Percentiles rank a stretch among this genome's conserved stretches.
Evolutionary conservation across 2,329 filamentous ascomycete species (phyloP).

Genomic region (Westerdykella sp.): DNA sequence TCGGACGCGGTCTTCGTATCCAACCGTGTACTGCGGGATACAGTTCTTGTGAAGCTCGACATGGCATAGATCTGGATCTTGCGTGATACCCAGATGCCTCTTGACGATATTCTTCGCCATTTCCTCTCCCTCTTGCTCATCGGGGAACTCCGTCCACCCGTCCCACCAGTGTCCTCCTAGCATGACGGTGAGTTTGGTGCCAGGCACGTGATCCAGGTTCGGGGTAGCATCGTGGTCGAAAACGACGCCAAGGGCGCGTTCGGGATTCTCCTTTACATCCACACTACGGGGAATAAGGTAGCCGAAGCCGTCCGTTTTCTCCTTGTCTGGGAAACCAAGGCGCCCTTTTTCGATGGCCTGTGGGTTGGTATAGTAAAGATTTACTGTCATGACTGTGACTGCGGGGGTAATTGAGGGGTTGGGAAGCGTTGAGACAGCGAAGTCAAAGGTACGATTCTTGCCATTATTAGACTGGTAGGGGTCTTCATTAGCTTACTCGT

Average conservation of each 20-base stretch:
- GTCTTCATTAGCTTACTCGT: neutral
- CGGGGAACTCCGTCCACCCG: slow-evolving; percentile 55
- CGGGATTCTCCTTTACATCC: slow-evolving; percentile 66
- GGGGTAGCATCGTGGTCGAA: slow-evolving; percentile 71
- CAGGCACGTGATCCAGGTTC: slow-evolving; percentile 52
- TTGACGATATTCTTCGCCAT: slow-evolving; percentile 66
- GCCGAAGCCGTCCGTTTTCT: slow-evolving; percentile 61
- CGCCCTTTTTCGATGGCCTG: slow-evolving; percentile 14
- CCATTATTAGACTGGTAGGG: neutral
- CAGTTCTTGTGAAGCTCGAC: slow-evolving; percentile 62
- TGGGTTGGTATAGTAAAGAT: slow-evolving; percentile 70
- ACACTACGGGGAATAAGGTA: slow-evolving; percentile 81
- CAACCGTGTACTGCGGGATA: slow-evolving; percentile 85
- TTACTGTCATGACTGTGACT: slow-evolving; percentile 86
- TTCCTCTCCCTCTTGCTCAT: slow-evolving; percentile 57
- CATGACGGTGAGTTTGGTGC: slow-evolving; percentile 90
- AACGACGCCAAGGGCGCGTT: slow-evolving; percentile 80
- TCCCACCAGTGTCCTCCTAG: slow-evolving; percentile 92
- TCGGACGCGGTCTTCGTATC: slow-evolving; percentile 61
- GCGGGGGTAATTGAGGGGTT: slow-evolving; percentile 51
- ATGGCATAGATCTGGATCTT: slow-evolving; percentile 54
- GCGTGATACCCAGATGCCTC: slow-evolving; percentile 67
- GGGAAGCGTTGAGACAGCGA: slow-evolving; percentile 28
- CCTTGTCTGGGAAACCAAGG: neutral
- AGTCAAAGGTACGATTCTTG: slow-evolving; percentile 14